A percentile compares a stretch with the other conserved stretches of the same genome.
Evolutionary conservation across 108 stramenopile species (phyloP).

Genomic region (Fistulifera pelliculosa): DNA sequence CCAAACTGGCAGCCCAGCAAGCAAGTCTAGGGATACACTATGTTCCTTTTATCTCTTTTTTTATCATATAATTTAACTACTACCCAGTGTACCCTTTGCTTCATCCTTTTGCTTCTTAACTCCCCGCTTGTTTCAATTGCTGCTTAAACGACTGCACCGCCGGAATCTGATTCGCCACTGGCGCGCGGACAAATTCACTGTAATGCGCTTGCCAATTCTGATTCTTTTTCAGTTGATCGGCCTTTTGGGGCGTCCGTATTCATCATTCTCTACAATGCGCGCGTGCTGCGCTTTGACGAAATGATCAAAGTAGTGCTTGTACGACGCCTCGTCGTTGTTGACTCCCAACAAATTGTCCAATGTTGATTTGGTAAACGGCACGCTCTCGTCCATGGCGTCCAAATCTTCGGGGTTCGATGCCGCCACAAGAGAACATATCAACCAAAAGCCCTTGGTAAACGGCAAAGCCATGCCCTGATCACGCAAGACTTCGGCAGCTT

Average conservation of each 20-base stretch:
- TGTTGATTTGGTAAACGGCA: constrained; percentile 38
- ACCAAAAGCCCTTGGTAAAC: constrained; percentile 33
- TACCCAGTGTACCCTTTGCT: not conserved
- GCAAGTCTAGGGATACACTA: too few species aligned
- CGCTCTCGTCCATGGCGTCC: constrained; percentile 44
- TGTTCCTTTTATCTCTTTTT: too few species aligned
- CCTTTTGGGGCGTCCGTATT: constrained; percentile 4
- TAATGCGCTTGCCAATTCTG: constrained; percentile 2
- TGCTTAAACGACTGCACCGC: constrained; percentile 21
- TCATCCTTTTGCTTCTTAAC: not conserved
- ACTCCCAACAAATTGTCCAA: constrained; percentile 38
- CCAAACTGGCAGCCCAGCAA: too few species aligned
- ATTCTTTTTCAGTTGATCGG: constrained; percentile 21
- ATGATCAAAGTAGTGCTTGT: constrained; percentile 29
- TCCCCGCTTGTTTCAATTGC: constrained; percentile 6
- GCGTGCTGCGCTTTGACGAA: constrained; percentile 22
- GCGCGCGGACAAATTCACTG: constrained; percentile 22
- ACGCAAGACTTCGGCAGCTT: constrained; percentile 28
- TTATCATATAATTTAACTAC: not conserved
- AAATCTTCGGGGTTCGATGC: constrained; percentile 43
- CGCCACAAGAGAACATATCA: constrained; percentile 25
- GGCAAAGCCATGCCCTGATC: constrained; percentile 43
- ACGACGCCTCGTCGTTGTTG: constrained; percentile 22
- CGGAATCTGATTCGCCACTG: constrained; percentile 23
- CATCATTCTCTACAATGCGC: constrained; percentile 13